These are phyloP conservation scores for Massariosphaeria phaeospora DNA, from an alignment of 495 filamentous ascomycete species.

Conservation along the genomic window DNA sequence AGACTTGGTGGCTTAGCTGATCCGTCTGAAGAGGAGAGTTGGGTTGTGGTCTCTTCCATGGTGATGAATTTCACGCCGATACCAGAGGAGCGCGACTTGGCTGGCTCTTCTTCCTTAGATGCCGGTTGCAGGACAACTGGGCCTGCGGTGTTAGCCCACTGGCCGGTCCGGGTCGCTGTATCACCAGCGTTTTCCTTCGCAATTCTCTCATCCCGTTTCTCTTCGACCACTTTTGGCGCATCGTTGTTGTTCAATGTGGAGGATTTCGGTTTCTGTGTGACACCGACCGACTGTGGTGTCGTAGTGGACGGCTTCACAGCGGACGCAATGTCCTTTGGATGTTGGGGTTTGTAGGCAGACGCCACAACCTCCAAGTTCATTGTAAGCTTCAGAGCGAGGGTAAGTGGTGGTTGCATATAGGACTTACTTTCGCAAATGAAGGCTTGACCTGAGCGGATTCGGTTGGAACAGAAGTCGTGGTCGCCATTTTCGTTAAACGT, in stretches of 20 bases:
- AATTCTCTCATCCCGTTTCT: neutral
- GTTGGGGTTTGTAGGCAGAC: conserved; percentile 38
- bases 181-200: conserved; percentile 23
- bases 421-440: conserved; percentile 54
- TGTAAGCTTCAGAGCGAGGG: conserved; percentile 2
- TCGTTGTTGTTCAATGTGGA: conserved; percentile 5
- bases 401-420: neutral
- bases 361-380: conserved; percentile 48
- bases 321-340: conserved; percentile 9
- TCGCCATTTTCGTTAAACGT: conserved; percentile 35
- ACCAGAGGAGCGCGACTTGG: conserved; percentile 18
- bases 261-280: neutral
- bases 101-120: conserved; percentile 25
- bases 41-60: conserved; percentile 49
- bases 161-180: conserved; percentile 17
- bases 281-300: conserved; percentile 6
- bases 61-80: conserved; percentile 25
- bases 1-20: conserved; percentile 82
- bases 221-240: conserved; percentile 10
- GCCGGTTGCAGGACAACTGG: conserved; percentile 8
- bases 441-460: conserved; percentile 35
- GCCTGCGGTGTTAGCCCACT: conserved; percentile 25
- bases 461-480: conserved; percentile 16
- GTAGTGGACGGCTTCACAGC: conserved; percentile 2
- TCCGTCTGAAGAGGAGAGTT: conserved; percentile 56